Conservation (phyloP, 768 basidiomycete genomes). For the Calvatia gigantea region DNA sequence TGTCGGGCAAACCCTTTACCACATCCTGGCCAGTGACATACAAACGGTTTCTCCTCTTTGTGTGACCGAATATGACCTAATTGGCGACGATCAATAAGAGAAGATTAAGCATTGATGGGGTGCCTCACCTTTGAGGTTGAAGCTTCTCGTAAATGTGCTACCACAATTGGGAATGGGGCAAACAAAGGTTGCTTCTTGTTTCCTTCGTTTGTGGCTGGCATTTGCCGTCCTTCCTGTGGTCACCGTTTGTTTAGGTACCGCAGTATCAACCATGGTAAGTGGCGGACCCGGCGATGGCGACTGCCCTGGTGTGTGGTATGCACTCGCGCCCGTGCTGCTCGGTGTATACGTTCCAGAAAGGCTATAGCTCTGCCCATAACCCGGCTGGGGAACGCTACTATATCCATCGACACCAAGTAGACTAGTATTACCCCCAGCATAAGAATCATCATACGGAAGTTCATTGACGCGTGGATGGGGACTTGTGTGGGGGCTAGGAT, state of each 20-base stretch:
- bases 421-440: constrained; percentile 9
- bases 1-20: constrained; percentile 92
- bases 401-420: constrained; percentile 6
- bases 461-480: constrained; percentile 53
- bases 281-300: constrained; percentile 10
- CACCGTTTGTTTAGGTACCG: constrained; percentile 70
- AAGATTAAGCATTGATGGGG: background rate
- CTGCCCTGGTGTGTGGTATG: constrained; percentile 11
- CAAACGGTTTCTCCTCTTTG: constrained; percentile 92
- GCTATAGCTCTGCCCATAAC: constrained; percentile 11
- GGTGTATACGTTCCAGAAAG: constrained; percentile 15
- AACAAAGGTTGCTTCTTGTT: constrained; percentile 82
- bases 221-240: constrained; percentile 88
- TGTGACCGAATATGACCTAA: constrained; percentile 91
- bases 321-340: constrained; percentile 6
- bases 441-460: constrained; percentile 31
- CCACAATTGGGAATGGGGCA: constrained; percentile 83
- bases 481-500: constrained; percentile 65
- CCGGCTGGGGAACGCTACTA: constrained; percentile 1
- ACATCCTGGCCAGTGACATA: constrained; percentile 93
- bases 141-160: constrained; percentile 87
- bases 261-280: constrained; percentile 5
- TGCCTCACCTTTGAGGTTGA: constrained; percentile 81
- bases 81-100: background rate
- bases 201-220: constrained; percentile 81